Evolutionary conservation across 2,329 filamentous ascomycete genomes (phyloP).

Genomic region (Ophiocordyceps camponoti-floridani): DNA sequence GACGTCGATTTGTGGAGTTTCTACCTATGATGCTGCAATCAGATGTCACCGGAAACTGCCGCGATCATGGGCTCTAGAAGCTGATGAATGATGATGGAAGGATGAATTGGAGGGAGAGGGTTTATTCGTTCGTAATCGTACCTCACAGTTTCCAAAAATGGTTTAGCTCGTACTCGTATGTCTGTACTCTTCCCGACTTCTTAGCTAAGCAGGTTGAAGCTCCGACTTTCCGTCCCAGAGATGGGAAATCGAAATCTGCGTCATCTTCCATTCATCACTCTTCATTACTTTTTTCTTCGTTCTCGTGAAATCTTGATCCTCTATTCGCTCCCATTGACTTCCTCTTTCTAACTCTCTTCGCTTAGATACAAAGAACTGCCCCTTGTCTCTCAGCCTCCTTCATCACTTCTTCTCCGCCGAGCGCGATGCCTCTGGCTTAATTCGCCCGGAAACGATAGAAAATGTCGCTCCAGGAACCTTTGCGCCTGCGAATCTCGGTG

Average conservation of each 20-base stretch:
- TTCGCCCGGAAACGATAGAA: neutral
- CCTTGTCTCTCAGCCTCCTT: neutral
- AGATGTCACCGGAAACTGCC: no score
- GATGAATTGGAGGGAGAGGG: no score
- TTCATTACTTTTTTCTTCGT: neutral
- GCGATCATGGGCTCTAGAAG: no score
- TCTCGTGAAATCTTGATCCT: neutral
- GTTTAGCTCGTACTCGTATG: no score
- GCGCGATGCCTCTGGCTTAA: neutral
- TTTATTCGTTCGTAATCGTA: no score
- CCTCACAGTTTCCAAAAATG: no score
- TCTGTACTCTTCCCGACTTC: neutral
- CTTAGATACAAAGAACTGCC: neutral
- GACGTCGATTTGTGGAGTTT: no score
- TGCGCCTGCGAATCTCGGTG: slow-evolving; percentile 60
- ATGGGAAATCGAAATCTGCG: neutral
- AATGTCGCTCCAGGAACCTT: slow-evolving; percentile 10
- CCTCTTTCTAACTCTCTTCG: neutral
- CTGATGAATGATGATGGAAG: no score
- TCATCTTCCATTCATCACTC: no score
- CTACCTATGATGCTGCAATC: no score
- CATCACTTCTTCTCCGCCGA: neutral
- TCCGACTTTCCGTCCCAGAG: neutral
- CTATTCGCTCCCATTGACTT: neutral
- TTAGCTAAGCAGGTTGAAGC: neutral